Conservation (phyloP, 2,329 filamentous ascomycete species). For the Neopestalotiopsis clavispora region DNA sequence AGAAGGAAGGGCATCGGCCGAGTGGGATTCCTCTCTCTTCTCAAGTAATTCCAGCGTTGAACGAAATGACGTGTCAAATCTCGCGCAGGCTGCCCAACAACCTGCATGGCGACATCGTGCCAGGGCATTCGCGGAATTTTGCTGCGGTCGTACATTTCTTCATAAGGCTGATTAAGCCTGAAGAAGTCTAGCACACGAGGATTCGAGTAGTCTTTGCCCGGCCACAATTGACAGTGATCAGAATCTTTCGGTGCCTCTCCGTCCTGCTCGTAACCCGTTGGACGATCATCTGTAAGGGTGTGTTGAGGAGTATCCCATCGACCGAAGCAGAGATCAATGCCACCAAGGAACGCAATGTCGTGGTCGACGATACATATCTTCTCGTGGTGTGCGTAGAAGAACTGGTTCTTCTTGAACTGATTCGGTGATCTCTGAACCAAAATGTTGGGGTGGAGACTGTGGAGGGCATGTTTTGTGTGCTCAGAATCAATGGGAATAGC, state of each 20-base stretch:
- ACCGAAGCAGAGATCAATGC: slow-evolving; percentile 95
- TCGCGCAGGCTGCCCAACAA: slow-evolving; percentile 92
- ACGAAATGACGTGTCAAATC: slow-evolving; percentile 96
- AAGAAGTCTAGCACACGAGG: slow-evolving; percentile 95
- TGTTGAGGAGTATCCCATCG: slow-evolving; percentile 98
- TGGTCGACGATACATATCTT: slow-evolving; percentile 98
- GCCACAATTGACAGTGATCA: slow-evolving; percentile 94
- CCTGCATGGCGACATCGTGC: slow-evolving; percentile 98
- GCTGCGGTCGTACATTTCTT: slow-evolving; percentile 96
- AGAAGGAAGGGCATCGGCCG: slow-evolving; percentile 91
- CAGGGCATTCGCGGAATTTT: slow-evolving; percentile 94
- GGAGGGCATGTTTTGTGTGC: slow-evolving; percentile 94
- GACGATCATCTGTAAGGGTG: slow-evolving; percentile 87
- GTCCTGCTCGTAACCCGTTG: slow-evolving; percentile 87
- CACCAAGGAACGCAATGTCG: slow-evolving; percentile 92
- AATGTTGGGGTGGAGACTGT: slow-evolving; percentile 94
- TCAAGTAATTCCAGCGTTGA: slow-evolving; percentile 96
- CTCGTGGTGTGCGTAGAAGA: slow-evolving; percentile 99
- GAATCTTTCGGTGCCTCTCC: slow-evolving; percentile 79
- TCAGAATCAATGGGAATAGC: slow-evolving; percentile 98
- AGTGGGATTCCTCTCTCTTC: slow-evolving; percentile 90
- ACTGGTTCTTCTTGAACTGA: slow-evolving; percentile 98
- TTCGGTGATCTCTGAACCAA: slow-evolving; percentile 97
- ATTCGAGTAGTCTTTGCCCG: slow-evolving; percentile 98
- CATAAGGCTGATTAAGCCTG: slow-evolving; percentile 89